Base-by-base conservation (phyloP, 768 basidiomycete species). In the Kwoniella heveanensis region DNA sequence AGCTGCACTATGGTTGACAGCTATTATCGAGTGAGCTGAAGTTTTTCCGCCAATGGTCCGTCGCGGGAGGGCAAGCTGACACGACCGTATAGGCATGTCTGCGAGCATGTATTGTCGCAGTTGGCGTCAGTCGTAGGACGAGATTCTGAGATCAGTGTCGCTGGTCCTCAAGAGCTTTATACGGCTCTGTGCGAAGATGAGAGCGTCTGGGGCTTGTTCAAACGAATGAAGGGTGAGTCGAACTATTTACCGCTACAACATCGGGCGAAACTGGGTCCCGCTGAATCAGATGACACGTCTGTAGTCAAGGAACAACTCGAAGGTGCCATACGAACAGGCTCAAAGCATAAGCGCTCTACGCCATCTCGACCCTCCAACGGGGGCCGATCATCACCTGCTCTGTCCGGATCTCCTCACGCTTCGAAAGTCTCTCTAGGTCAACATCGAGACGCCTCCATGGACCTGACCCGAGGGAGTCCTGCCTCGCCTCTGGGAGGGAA, bases 171-270 rank as follows among this genome's bases (percentile, higher is more conserved):
- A 64, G 92, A 96, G 78, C 82, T 97, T 49, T 93, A 92, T 77
- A 84, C 87, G 19, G 92, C 92, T 0, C 83, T 96, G 17, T 92
- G 91, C 65, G 94, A 96, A 80, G 94, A 96, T 80, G 88, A 90
- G 69, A 83, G 87, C 52, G 85, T 95, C 52, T 96, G 92, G 81
- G 85, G 85, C 26, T 84, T 90, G 63, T 93, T 94, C 81, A 90
- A 87, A 80, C 83, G 85, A 24, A 90, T 94, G 90, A 86, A 89
- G 82, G 89, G 93, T 91, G 68, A 68, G 84, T 80, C 27, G 10
- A 25, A 30, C 17, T 53, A 1, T 60, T 25, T 46, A 17, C 9
- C 37, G 21, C 13, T 15, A 48, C 22, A 17, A 21, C 21, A 6
- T 24, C 32, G 15, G 46, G 32, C 37, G 32, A 58, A 51, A 60